A percentile compares a stretch with the other conserved stretches of the same genome.
These are phyloP conservation scores for Globisporangium irregulare DNA, from an alignment of 352 stramenopile species.

Conservation along the genomic window DNA sequence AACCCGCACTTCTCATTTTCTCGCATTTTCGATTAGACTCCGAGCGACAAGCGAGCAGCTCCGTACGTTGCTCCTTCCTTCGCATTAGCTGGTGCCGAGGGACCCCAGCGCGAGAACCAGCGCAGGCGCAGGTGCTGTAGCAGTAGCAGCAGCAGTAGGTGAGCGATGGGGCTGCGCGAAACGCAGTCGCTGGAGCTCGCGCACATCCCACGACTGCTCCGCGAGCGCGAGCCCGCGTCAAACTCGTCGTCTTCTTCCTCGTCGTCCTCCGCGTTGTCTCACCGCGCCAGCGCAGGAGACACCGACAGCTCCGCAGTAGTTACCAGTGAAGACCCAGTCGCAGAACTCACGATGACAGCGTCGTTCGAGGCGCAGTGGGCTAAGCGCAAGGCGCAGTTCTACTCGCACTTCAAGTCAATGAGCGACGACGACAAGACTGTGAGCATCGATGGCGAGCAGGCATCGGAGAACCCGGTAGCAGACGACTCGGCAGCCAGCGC, in stretches of 20 bases:
- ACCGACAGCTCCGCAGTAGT: not conserved
- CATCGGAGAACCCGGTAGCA: not conserved
- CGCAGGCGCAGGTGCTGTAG: not conserved
- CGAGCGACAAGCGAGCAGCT: not conserved
- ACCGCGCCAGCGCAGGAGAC: not conserved
- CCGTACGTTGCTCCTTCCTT: not conserved
- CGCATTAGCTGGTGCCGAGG: not conserved
- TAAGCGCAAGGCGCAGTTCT: conserved; percentile 43
- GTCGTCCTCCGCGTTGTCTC: not conserved
- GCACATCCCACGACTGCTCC: conserved; percentile 9
- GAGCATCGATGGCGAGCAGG: not conserved
- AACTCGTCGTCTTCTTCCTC: not conserved
- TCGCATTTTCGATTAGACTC: conserved; percentile 6
- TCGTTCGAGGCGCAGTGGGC: conserved; percentile 31
- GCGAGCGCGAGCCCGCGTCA: not conserved
- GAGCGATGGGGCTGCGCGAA: conserved; percentile 14
- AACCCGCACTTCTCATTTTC: conserved; percentile 1
- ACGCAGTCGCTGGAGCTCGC: conserved; percentile 11
- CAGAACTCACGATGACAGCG: conserved; percentile 29
- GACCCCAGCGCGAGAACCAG: not conserved
- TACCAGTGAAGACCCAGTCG: conserved; percentile 4
- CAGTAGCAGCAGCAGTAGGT: not conserved
- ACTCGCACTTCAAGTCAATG: conserved; percentile 43
- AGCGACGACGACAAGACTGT: conserved; percentile 15
- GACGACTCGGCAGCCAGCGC: conserved; percentile 10